Evolutionary conservation across 2,329 filamentous ascomycete genomes (phyloP).

Genomic region (Samsoniella hepiali): DNA sequence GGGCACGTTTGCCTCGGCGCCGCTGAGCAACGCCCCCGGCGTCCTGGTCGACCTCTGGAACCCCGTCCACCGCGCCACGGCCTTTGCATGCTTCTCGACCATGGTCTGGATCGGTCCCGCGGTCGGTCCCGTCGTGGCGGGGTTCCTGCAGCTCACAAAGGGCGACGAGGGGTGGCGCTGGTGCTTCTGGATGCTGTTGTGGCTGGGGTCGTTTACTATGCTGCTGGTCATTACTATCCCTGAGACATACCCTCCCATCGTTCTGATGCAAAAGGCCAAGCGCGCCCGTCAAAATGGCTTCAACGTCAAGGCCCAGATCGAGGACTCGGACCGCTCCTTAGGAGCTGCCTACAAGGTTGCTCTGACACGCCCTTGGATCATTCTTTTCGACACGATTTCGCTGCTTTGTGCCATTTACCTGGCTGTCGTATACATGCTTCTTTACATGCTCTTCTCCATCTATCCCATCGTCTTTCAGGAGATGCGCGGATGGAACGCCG

Average conservation of each 20-base stretch:
- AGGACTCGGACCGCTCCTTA: constrained; percentile 42
- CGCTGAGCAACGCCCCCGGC: constrained; percentile 47
- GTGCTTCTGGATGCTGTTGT: constrained; percentile 48
- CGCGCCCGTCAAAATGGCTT: constrained; percentile 49
- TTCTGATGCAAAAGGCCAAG: constrained; percentile 52
- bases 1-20: constrained; percentile 52
- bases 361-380: constrained; percentile 51
- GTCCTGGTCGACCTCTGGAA: constrained; percentile 54
- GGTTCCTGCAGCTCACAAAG: constrained; percentile 55
- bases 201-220: constrained; percentile 38
- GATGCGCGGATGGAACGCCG: constrained; percentile 51
- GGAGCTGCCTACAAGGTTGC: constrained; percentile 48
- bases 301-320: constrained; percentile 46
- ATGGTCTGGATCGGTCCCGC: constrained; percentile 54
- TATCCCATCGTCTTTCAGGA: constrained; percentile 55
- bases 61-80: constrained; percentile 48
- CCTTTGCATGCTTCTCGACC: constrained; percentile 51
- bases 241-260: constrained; percentile 50
- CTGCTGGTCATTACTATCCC: constrained; percentile 55
- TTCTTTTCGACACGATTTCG: constrained; percentile 53
- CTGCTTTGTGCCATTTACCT: constrained; percentile 51
- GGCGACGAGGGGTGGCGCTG: constrained; percentile 52
- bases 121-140: constrained; percentile 51
- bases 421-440: constrained; percentile 48
- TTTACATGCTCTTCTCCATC: constrained; percentile 58